These are phyloP conservation scores for Dujonia santamariae DNA, from an alignment of 1,139 yeast species.

Conservation along the genomic window DNA sequence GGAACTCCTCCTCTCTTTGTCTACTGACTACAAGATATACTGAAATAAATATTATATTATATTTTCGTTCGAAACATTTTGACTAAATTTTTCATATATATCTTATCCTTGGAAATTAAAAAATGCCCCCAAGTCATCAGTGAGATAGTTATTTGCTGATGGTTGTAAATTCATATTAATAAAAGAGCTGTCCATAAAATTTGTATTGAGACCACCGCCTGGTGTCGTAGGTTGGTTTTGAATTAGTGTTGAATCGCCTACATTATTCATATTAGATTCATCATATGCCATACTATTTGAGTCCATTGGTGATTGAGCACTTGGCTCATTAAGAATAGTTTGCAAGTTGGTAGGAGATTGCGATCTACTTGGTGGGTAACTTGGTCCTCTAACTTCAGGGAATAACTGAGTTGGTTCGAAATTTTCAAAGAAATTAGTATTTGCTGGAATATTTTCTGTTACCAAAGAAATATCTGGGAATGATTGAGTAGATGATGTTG, in stretches of 20 bases:
- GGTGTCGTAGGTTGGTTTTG: constrained; percentile 24
- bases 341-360: constrained; percentile 27
- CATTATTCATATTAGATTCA: constrained; percentile 1
- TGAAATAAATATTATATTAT: too few relatives aligned
- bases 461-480: constrained; percentile 48
- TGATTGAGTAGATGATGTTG: constrained; percentile 37
- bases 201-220: constrained; percentile 35
- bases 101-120: constrained; percentile 22
- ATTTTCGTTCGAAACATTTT: background rate
- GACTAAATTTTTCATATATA: constrained; percentile 1
- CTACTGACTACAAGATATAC: too few relatives aligned
- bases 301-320: background rate
- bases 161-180: constrained; percentile 46
- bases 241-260: background rate
- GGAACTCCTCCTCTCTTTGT: too few relatives aligned
- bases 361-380: constrained; percentile 37
- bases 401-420: constrained; percentile 51
- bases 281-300: constrained; percentile 1
- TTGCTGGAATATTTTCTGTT: constrained; percentile 42
- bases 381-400: constrained; percentile 29
- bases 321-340: background rate
- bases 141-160: constrained; percentile 27
- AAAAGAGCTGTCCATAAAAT: constrained; percentile 43
- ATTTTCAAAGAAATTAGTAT: constrained; percentile 41
- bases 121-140: constrained; percentile 33